These are phyloP conservation scores for Bolboschoenoplectus hybrid DNA, from an alignment of 202 grass and related monocot species.

Conservation along the genomic window DNA sequence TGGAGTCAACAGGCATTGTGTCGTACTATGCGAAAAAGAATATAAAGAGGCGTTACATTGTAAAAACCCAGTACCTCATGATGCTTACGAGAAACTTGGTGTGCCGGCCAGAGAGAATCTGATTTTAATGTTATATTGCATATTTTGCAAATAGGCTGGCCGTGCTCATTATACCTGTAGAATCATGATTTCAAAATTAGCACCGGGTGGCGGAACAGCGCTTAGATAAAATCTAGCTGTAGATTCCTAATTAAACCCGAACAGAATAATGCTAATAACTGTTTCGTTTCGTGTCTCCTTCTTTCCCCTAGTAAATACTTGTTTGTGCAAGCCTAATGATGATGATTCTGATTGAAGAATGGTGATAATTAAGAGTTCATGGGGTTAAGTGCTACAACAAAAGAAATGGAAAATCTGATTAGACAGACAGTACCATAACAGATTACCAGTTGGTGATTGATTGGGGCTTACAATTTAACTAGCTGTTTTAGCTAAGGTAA, in stretches of 20 bases:
- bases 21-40: background rate
- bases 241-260: background rate
- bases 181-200: conserved; percentile 15
- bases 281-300: no score
- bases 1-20: background rate
- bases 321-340: background rate
- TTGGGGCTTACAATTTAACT: background rate
- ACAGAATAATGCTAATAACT: background rate
- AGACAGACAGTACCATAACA: background rate
- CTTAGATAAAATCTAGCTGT: background rate
- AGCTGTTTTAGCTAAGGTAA: background rate
- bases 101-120: conserved; percentile 90
- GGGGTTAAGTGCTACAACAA: background rate
- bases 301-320: no score
- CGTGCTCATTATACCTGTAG: conserved; percentile 84
- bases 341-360: background rate
- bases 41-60: background rate
- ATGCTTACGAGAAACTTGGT: conserved; percentile 90
- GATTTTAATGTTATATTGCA: conserved; percentile 89
- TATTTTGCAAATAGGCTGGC: conserved; percentile 82
- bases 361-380: conserved; percentile 40
- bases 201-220: background rate
- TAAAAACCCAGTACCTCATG: conserved; percentile 60
- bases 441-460: background rate
- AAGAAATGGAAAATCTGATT: background rate